phyloP scores from a whole-genome alignment of 2,329 filamentous ascomycete species.

The Dendrostoma leiphaemia region DNA sequence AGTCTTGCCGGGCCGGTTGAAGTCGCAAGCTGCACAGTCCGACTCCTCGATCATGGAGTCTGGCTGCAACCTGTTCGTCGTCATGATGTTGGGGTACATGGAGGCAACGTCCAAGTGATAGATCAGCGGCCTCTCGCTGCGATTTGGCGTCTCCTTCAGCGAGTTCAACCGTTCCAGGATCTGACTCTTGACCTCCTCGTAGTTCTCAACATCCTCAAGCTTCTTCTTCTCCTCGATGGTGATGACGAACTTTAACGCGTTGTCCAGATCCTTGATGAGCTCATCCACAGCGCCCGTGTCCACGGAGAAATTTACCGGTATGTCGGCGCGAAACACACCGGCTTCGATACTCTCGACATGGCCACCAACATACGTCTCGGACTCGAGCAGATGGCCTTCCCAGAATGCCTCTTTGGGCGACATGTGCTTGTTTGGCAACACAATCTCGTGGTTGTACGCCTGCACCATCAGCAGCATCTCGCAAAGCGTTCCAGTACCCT shows the following conservation, averaged over 20 bases:
- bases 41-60: slow-evolving; percentile 99
- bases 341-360: slow-evolving; percentile 99
- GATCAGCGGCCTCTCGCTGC: slow-evolving; percentile 83
- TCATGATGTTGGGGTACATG: slow-evolving; percentile 99
- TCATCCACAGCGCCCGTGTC: slow-evolving; percentile 88
- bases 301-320: slow-evolving; percentile 91
- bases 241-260: slow-evolving; percentile 84
- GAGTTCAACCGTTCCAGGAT: slow-evolving; percentile 69
- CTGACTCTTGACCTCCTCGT: slow-evolving; percentile 79
- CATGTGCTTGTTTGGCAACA: slow-evolving; percentile 94
- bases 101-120: slow-evolving; percentile 98
- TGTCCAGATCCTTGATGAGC: slow-evolving; percentile 79
- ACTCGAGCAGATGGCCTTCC: slow-evolving; percentile 93
- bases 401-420: slow-evolving; percentile 91
- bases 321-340: slow-evolving; percentile 93
- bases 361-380: slow-evolving; percentile 95
- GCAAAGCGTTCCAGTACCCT: slow-evolving; percentile 97
- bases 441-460: slow-evolving; percentile 87
- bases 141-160: slow-evolving; percentile 79
- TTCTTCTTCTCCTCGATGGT: slow-evolving; percentile 81
- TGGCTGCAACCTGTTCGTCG: slow-evolving; percentile 92
- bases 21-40: slow-evolving; percentile 95
- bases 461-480: slow-evolving; percentile 99
- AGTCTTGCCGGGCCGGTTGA: slow-evolving; percentile 95
- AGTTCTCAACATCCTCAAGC: slow-evolving; percentile 76